Conservation (phyloP, 805 yeast genomes). For the Saccharomycopsis babjevae region DNA sequence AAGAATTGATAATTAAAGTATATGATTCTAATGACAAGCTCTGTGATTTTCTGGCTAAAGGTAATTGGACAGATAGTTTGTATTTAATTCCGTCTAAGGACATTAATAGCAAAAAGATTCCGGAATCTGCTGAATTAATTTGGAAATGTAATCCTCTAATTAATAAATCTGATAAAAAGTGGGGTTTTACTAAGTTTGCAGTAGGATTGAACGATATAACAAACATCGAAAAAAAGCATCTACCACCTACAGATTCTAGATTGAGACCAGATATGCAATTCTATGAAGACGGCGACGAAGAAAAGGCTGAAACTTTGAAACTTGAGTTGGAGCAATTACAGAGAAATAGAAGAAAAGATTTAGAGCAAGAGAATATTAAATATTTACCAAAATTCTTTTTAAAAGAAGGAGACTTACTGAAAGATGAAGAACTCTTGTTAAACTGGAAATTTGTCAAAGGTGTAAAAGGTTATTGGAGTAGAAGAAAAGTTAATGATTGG, state of each 20-base stretch:
- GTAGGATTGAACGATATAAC: slow-evolving; percentile 77
- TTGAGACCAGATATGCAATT: slow-evolving; percentile 73
- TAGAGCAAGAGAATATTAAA: slow-evolving; percentile 34
- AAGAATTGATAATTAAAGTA: slow-evolving; percentile 39
- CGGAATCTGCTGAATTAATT: slow-evolving; percentile 28
- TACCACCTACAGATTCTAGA: slow-evolving; percentile 87
- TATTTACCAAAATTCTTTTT: slow-evolving; percentile 38
- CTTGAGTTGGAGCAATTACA: slow-evolving; percentile 67
- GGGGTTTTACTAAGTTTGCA: slow-evolving; percentile 79
- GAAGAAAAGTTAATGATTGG: slow-evolving; percentile 44
- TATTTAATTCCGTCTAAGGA: slow-evolving; percentile 33
- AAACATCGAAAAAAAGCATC: slow-evolving; percentile 44
- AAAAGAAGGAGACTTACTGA: slow-evolving; percentile 34
- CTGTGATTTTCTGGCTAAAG: slow-evolving; percentile 29
- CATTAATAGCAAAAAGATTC: slow-evolving; percentile 19
- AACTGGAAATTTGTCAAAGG: slow-evolving; percentile 40
- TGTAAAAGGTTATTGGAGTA: slow-evolving; percentile 43
- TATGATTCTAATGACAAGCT: slow-evolving; percentile 19
- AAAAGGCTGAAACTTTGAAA: slow-evolving; percentile 63
- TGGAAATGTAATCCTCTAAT: slow-evolving; percentile 71
- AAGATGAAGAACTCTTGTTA: slow-evolving; percentile 22
- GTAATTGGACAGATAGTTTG: slow-evolving; percentile 78
- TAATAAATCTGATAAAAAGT: slow-evolving; percentile 48
- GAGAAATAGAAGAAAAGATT: slow-evolving; percentile 57
- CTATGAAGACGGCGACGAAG: slow-evolving; percentile 62